Percentiles rank a stretch among this genome's conserved stretches.
These are phyloP conservation scores for Blumeria hordei DNA, from an alignment of 2,329 filamentous ascomycete species.

Conservation along the genomic window DNA sequence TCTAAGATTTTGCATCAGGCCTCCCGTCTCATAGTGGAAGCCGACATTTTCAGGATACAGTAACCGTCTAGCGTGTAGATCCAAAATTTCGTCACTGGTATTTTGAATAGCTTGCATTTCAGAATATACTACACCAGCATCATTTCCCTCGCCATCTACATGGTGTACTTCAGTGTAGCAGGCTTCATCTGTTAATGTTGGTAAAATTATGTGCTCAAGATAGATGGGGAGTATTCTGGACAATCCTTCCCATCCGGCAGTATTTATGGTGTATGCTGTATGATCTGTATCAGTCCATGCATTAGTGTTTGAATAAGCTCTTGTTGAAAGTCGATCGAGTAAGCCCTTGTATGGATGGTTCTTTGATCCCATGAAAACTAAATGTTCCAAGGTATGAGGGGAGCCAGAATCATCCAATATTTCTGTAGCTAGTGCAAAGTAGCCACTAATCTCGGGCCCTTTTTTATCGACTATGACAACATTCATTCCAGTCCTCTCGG, in stretches of 20 bases:
- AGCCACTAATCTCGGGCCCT: conserved; percentile 85
- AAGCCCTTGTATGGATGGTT: conserved; percentile 89
- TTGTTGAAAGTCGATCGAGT: conserved; percentile 76
- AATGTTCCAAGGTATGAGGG: conserved; percentile 63
- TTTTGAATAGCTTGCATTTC: conserved; percentile 97
- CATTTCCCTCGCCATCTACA: conserved; percentile 75
- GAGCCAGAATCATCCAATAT: conserved; percentile 94
- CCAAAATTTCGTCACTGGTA: conserved; percentile 63
- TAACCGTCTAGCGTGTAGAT: conserved; percentile 52
- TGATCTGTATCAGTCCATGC: conserved; percentile 95
- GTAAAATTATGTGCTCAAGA: conserved; percentile 76
- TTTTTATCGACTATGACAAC: conserved; percentile 78
- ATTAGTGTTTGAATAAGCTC: conserved; percentile 84
- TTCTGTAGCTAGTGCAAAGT: conserved; percentile 88
- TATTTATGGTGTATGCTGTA: conserved; percentile 86
- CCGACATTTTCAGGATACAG: conserved; percentile 77
- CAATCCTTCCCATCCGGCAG: conserved; percentile 92
- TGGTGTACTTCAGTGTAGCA: conserved; percentile 95
- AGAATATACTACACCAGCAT: conserved; percentile 92
- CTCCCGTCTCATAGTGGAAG: conserved; percentile 94
- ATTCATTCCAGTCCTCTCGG: conserved; percentile 79
- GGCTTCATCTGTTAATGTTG: conserved; percentile 74
- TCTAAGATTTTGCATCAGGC: conserved; percentile 79
- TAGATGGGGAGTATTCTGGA: conserved; percentile 86
- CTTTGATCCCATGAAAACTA: conserved; percentile 76